These are phyloP conservation scores for Ceriops zippeliana DNA, from an alignment of 345 rosid species.

Conservation along the genomic window DNA sequence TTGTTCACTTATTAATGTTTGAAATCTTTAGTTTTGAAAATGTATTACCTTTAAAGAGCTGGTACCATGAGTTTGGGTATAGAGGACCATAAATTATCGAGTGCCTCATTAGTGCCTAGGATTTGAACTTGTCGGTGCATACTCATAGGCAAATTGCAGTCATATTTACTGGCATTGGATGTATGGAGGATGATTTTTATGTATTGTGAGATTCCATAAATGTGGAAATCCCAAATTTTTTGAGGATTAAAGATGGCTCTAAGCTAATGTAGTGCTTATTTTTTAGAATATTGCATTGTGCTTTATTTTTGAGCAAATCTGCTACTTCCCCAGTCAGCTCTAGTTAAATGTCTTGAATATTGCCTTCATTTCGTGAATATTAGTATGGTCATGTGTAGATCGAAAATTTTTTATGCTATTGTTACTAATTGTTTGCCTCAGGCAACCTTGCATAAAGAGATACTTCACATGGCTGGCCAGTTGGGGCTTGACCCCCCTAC, in stretches of 20 bases:
- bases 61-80: too few species aligned
- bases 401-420: neutral
- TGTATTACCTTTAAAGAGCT: too few species aligned
- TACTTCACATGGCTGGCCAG: slow-evolving; percentile 96
- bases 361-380: neutral
- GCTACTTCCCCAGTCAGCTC: neutral
- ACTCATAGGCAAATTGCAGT: too few species aligned
- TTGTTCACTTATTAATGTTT: too few species aligned
- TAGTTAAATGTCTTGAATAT: neutral
- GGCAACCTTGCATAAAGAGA: slow-evolving; percentile 86
- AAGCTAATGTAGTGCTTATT: neutral
- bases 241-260: neutral
- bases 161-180: neutral
- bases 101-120: too few species aligned
- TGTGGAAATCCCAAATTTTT: neutral
- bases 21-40: too few species aligned
- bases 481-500: slow-evolving; percentile 91
- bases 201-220: neutral
- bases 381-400: neutral
- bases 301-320: neutral
- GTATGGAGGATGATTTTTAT: neutral
- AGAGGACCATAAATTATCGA: too few species aligned
- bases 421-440: slow-evolving; percentile 22
- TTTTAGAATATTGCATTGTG: neutral
- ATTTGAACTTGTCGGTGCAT: too few species aligned